Evolutionary conservation across 257 asterid genomes (phyloP).

Genomic region (Solanum appendiculatum): DNA sequence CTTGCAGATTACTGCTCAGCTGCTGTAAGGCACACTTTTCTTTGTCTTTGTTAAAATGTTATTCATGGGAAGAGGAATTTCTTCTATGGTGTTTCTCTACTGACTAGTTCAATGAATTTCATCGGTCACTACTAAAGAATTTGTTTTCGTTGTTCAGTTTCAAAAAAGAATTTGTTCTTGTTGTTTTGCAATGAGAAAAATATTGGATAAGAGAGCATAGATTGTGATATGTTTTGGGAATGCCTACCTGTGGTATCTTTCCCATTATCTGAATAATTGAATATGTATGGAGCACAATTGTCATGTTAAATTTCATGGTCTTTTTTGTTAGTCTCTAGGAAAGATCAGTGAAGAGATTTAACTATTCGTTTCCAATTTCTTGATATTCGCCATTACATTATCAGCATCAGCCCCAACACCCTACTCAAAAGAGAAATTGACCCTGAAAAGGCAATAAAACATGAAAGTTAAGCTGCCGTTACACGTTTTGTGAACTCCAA

Average conservation of each 20-base stretch:
- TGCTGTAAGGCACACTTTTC: slow-evolving; percentile 41
- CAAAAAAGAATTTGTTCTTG: background rate
- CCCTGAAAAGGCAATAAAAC: background rate
- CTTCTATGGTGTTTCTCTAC: background rate
- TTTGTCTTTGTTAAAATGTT: background rate
- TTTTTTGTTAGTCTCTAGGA: background rate
- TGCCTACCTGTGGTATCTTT: background rate
- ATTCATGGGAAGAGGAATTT: background rate
- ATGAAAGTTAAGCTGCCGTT: background rate
- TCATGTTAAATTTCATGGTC: background rate
- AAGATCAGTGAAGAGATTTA: background rate
- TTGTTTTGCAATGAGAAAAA: background rate
- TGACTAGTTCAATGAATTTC: background rate
- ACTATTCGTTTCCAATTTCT: background rate
- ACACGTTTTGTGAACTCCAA: background rate
- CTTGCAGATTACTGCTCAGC: slow-evolving; percentile 69
- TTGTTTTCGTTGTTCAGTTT: background rate
- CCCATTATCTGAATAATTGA: background rate
- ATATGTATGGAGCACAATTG: background rate
- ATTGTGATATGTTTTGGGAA: background rate
- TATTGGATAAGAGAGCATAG: background rate
- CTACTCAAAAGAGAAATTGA: background rate
- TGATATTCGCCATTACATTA: background rate
- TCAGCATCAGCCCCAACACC: background rate
- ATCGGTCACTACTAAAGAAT: background rate